Percentiles rank a stretch among this genome's conserved stretches.
Evolutionary conservation across 2,329 filamentous ascomycete genomes (phyloP).

Genomic region (Alternaria solani): DNA sequence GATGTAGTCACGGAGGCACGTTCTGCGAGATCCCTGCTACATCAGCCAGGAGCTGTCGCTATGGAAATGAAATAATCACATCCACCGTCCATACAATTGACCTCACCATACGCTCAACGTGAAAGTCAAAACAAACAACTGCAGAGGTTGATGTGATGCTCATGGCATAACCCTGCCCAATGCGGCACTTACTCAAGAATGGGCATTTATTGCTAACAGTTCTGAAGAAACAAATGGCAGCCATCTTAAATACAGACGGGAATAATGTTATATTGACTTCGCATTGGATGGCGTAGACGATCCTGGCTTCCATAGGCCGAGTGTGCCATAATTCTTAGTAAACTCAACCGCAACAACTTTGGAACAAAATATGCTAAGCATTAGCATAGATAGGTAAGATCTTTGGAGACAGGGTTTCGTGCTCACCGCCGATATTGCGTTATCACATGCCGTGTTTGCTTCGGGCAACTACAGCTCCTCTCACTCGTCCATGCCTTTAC

Average conservation of each 20-base stretch:
- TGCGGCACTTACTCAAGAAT: not conserved
- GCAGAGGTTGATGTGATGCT: not conserved
- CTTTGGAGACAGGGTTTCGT: not conserved
- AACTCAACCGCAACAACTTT: not conserved
- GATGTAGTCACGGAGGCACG: not conserved
- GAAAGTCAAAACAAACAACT: not conserved
- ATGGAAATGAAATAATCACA: constrained; percentile 13
- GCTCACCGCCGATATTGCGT: not conserved
- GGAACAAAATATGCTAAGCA: not conserved
- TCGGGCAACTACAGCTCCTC: not conserved
- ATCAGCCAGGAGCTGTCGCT: not conserved
- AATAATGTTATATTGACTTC: not conserved
- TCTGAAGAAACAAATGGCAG: too few relatives aligned
- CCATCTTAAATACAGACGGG: not conserved
- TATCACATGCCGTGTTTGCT: not conserved
- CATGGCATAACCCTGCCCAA: not conserved
- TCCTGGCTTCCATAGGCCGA: not conserved
- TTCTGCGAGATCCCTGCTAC: not conserved
- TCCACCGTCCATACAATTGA: not conserved
- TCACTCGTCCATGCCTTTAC: constrained; percentile 14
- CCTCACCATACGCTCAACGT: not conserved
- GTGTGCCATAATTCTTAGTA: not conserved
- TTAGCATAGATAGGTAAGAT: not conserved
- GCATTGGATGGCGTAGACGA: not conserved
- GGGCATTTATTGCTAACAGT: not conserved